Percentiles rank a stretch among this genome's conserved stretches.
Evolutionary conservation across 257 asterid species (phyloP).

Genomic region (Lantana camara): DNA sequence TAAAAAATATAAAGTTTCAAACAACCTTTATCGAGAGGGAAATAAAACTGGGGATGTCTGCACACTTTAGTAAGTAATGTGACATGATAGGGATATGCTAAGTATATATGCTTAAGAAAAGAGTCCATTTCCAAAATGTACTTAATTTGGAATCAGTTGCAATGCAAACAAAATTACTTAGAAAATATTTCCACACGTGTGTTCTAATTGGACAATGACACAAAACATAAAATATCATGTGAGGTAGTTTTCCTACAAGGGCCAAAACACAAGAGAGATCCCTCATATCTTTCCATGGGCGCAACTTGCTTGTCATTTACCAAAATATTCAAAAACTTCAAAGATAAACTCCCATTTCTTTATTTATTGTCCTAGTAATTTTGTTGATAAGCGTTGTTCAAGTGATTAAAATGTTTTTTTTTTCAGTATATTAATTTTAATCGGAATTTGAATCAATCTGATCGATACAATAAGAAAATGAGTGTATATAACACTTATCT

Average conservation of each 20-base stretch:
- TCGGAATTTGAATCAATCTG: too few relatives aligned
- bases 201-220: neutral
- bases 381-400: too few relatives aligned
- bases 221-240: neutral
- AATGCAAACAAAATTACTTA: neutral
- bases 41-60: too few relatives aligned
- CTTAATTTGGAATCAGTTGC: neutral
- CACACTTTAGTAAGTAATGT: too few relatives aligned
- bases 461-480: too few relatives aligned
- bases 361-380: neutral
- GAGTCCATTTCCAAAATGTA: neutral
- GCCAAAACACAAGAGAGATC: conserved; percentile 19
- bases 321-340: conserved; percentile 14
- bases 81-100: too few relatives aligned
- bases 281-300: neutral
- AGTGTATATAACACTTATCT: too few relatives aligned
- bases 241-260: neutral
- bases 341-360: neutral
- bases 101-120: neutral
- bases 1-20: too few relatives aligned
- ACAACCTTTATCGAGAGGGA: too few relatives aligned
- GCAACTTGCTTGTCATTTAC: conserved; percentile 11
- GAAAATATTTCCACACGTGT: neutral
- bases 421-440: conserved; percentile 1
- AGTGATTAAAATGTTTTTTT: neutral